These are phyloP conservation scores for Fusarium sp. DNA, from an alignment of 2,329 filamentous ascomycete genomes.

Conservation along the genomic window DNA sequence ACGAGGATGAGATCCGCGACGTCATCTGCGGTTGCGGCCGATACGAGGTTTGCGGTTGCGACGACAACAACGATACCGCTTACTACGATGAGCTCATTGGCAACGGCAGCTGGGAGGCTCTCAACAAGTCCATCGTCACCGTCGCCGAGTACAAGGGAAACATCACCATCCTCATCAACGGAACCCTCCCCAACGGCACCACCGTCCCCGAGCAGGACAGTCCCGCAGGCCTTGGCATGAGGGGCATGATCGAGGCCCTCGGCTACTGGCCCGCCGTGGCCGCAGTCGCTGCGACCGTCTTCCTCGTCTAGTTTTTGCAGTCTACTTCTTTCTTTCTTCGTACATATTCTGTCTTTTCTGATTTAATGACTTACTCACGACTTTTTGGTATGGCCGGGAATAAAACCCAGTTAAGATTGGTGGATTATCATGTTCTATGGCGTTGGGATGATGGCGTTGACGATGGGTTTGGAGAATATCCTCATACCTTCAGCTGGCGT, in stretches of 20 bases:
- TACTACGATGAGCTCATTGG: conserved; percentile 75
- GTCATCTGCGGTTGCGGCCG: conserved; percentile 65
- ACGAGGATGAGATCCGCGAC: conserved; percentile 51
- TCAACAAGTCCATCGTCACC: conserved; percentile 73
- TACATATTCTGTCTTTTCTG: conserved; percentile 28
- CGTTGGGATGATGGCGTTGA: conserved; percentile 24
- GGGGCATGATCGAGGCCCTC: conserved; percentile 51
- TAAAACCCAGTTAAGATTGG: background rate
- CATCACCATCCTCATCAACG: conserved; percentile 76
- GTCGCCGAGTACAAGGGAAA: conserved; percentile 72
- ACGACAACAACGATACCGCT: conserved; percentile 71
- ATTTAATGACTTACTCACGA: conserved; percentile 27
- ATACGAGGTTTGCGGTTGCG: conserved; percentile 70
- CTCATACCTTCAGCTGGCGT: background rate
- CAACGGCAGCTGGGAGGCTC: conserved; percentile 68
- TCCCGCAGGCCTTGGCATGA: conserved; percentile 49
- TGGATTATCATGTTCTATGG: conserved; percentile 11
- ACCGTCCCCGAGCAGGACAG: conserved; percentile 58
- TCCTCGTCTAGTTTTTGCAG: conserved; percentile 50
- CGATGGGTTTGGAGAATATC: conserved; percentile 10
- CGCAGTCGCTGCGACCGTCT: conserved; percentile 59
- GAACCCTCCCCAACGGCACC: conserved; percentile 80
- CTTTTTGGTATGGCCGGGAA: background rate
- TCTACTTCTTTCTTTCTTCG: background rate
- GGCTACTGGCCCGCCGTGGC: conserved; percentile 65